Evolutionary conservation across 176 grass and related monocot genomes (phyloP).

Genomic region (Carex cristatella): DNA sequence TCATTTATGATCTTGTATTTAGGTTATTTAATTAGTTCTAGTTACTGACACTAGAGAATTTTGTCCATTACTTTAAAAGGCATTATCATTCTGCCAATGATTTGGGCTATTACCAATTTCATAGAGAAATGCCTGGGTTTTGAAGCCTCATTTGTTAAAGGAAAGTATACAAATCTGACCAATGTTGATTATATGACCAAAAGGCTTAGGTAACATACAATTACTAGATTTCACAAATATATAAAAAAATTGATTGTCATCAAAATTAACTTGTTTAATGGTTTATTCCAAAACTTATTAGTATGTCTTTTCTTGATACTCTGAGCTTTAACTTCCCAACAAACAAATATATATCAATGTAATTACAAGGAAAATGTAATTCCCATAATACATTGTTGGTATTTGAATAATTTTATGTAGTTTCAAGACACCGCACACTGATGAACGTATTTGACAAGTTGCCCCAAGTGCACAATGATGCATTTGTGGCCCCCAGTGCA

Average conservation of each 20-base stretch:
- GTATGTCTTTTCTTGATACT: background rate
- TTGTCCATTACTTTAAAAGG: background rate
- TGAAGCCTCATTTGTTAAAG: background rate
- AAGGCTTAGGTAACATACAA: background rate
- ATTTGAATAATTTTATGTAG: conserved; percentile 33
- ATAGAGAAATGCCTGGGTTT: background rate
- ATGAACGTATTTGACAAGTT: conserved; percentile 88
- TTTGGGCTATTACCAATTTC: background rate
- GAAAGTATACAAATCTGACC: background rate
- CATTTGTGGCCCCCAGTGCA: conserved; percentile 98
- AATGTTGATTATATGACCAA: background rate
- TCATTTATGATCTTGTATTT: background rate
- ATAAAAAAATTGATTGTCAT: background rate
- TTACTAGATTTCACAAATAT: background rate
- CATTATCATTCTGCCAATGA: background rate
- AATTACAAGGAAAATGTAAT: background rate
- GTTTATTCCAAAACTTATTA: background rate
- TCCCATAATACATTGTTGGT: background rate
- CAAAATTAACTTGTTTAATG: background rate
- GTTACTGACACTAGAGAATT: background rate
- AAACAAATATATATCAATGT: background rate
- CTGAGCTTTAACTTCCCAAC: background rate
- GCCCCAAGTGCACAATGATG: conserved; percentile 64
- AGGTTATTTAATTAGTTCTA: background rate
- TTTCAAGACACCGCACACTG: conserved; percentile 84